A percentile compares a stretch with the other conserved stretches of the same genome.
These are phyloP conservation scores for Prosopis cineraria DNA, from an alignment of 306 rosid species.

Conservation along the genomic window DNA sequence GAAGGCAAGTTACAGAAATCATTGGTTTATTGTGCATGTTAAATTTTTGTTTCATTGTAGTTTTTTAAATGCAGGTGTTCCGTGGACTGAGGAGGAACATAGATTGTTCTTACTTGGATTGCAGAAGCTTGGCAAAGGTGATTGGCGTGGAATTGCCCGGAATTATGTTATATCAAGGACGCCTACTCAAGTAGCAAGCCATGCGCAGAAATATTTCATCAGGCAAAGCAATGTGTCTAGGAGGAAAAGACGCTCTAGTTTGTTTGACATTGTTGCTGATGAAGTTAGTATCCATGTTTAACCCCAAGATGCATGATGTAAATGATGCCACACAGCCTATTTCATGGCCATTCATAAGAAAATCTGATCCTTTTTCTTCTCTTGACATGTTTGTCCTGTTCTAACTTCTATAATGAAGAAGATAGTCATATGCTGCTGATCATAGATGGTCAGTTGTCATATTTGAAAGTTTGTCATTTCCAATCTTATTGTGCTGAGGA, in stretches of 20 bases:
- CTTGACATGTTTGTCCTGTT: slow-evolving; percentile 26
- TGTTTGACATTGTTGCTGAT: slow-evolving; percentile 88
- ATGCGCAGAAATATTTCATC: slow-evolving; percentile 95
- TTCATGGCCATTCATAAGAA: slow-evolving; percentile 22
- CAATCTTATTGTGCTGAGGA: slow-evolving; percentile 27
- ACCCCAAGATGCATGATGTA: slow-evolving; percentile 17
- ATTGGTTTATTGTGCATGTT: neutral
- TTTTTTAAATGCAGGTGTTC: slow-evolving; percentile 63
- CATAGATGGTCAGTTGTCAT: slow-evolving; percentile 5
- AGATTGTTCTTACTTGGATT: slow-evolving; percentile 95
- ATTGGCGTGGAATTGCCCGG: slow-evolving; percentile 99
- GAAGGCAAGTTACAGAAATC: neutral
- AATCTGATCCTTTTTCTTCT: slow-evolving; percentile 21
- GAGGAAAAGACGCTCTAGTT: slow-evolving; percentile 93
- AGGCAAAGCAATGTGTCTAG: slow-evolving; percentile 91
- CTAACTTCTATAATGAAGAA: neutral
- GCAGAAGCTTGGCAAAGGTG: slow-evolving; percentile 98
- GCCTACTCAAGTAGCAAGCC: slow-evolving; percentile 99
- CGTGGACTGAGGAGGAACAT: slow-evolving; percentile 99
- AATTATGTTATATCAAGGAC: slow-evolving; percentile 91
- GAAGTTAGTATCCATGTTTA: slow-evolving; percentile 69
- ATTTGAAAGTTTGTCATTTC: slow-evolving; percentile 18
- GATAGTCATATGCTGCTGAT: neutral
- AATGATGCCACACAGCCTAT: slow-evolving; percentile 21
- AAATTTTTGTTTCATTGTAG: slow-evolving; percentile 8